phyloP scores from a whole-genome alignment of 2,329 filamentous ascomycete species.

The Monosporascus sp. region DNA sequence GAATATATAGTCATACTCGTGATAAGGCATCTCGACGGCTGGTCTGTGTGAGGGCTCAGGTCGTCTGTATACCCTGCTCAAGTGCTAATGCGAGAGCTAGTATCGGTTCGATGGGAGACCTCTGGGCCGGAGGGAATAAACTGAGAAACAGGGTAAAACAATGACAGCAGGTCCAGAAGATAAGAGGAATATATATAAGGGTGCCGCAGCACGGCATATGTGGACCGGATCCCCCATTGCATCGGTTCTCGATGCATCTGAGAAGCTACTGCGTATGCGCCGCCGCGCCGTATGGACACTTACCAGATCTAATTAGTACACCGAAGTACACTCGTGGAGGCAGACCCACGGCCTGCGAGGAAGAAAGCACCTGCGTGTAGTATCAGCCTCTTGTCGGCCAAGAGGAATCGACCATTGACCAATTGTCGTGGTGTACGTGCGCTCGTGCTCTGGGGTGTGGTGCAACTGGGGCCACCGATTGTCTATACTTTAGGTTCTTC shows the following conservation, averaged over 20 bases:
- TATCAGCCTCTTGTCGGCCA: no score
- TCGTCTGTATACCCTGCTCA: not conserved
- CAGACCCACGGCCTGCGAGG: no score
- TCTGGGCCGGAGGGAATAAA: not conserved
- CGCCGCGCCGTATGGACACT: not conserved
- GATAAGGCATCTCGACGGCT: slow-evolving; percentile 26
- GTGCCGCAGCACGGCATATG: not conserved
- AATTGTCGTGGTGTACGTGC: no score
- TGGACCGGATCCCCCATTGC: not conserved
- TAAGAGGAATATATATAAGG: not conserved
- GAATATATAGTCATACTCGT: slow-evolving; percentile 58
- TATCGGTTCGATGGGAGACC: no score
- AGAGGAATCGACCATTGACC: no score
- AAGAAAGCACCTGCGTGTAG: no score
- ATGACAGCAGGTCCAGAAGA: not conserved
- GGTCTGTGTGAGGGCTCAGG: not conserved
- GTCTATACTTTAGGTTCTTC: not conserved
- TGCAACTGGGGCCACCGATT: no score
- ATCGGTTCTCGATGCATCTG: not conserved
- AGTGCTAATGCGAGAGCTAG: not conserved
- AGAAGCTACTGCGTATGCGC: not conserved
- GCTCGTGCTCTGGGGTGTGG: no score
- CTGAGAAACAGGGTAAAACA: not conserved
- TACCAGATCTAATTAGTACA: no score
- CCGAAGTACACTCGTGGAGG: no score